Evolutionary conservation across 2,329 filamentous ascomycete genomes (phyloP).

Genomic region (Huntiella abstrusa): DNA sequence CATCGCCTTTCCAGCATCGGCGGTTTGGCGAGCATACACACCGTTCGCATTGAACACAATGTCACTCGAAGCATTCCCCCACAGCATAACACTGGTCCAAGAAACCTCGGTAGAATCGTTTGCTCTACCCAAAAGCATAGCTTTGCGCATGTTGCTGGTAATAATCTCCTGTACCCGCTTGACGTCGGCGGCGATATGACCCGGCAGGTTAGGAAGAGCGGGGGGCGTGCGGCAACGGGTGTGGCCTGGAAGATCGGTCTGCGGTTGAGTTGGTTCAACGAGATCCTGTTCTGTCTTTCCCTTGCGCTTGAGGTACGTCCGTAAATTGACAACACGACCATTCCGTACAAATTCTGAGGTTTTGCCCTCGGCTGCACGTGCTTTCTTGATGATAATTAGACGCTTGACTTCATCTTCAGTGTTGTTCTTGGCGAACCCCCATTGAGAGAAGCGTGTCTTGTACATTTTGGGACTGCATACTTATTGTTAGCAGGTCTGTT

Average conservation of each 20-base stretch:
- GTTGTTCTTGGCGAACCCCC: conserved; percentile 36
- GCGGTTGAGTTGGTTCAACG: conserved; percentile 24
- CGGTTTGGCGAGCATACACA: conserved; percentile 23
- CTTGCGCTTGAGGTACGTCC: conserved; percentile 33
- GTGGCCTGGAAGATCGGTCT: conserved; percentile 24
- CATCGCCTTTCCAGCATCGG: conserved; percentile 22
- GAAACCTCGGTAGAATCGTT: conserved; percentile 20
- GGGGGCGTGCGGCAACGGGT: conserved; percentile 27
- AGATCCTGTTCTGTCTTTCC: conserved; percentile 34
- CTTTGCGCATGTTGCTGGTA: conserved; percentile 25
- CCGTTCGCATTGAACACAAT: conserved; percentile 26
- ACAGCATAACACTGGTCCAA: conserved; percentile 25
- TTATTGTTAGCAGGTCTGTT: neutral
- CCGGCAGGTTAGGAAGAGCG: conserved; percentile 22
- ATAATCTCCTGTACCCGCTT: conserved; percentile 26
- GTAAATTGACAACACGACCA: conserved; percentile 31
- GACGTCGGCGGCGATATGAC: conserved; percentile 24
- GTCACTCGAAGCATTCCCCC: conserved; percentile 26
- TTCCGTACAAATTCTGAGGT: conserved; percentile 34
- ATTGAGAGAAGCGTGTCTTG: conserved; percentile 35
- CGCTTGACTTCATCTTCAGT: conserved; percentile 33
- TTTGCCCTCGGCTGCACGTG: conserved; percentile 33
- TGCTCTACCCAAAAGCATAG: conserved; percentile 24
- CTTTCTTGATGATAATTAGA: conserved; percentile 31
- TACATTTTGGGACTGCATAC: conserved; percentile 32